Conservation (phyloP, 1,284 basidiomycete genomes). For the Mycosarcoma maydis region DNA sequence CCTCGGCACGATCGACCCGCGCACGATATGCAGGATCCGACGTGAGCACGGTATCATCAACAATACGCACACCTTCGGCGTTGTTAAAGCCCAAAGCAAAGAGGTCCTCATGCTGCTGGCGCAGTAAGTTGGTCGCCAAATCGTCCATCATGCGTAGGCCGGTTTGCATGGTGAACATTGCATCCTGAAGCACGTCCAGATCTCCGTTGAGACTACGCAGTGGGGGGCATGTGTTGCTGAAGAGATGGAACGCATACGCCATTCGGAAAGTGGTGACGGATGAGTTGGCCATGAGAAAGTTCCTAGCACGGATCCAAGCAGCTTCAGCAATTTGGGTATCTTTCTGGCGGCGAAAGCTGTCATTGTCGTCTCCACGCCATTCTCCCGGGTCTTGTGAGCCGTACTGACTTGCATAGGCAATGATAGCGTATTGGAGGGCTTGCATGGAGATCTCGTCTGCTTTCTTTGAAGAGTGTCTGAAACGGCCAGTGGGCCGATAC, state of each 20-base stretch:
- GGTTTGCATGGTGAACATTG: conserved; percentile 26
- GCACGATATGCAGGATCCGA: conserved; percentile 29
- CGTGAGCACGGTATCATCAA: conserved; percentile 11
- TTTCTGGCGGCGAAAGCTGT: conserved; percentile 19
- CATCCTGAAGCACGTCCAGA: conserved; percentile 22
- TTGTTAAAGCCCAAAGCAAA: conserved; percentile 32
- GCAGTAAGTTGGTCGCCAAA: conserved; percentile 33
- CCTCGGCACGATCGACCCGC: conserved; percentile 25
- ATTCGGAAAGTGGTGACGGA: conserved; percentile 42
- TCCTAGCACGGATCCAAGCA: conserved; percentile 35
- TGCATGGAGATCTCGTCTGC: conserved; percentile 44
- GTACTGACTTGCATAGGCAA: conserved; percentile 43
- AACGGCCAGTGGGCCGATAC: conserved; percentile 20
- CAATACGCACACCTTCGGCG: conserved; percentile 26
- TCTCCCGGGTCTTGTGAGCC: conserved; percentile 35
- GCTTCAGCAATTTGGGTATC: conserved; percentile 43
- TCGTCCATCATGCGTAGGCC: conserved; percentile 46
- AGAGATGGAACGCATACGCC: conserved; percentile 42
- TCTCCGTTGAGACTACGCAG: conserved; percentile 18
- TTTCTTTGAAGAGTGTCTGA: conserved; percentile 25
- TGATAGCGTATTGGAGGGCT: conserved; percentile 38
- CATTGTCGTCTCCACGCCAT: conserved; percentile 22
- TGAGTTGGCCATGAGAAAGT: conserved; percentile 37
- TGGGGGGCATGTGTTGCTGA: conserved; percentile 41
- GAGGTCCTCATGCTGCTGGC: conserved; percentile 38